These are phyloP conservation scores for Rutstroemia sp. DNA, from an alignment of 2,329 filamentous ascomycete genomes.

Conservation along the genomic window DNA sequence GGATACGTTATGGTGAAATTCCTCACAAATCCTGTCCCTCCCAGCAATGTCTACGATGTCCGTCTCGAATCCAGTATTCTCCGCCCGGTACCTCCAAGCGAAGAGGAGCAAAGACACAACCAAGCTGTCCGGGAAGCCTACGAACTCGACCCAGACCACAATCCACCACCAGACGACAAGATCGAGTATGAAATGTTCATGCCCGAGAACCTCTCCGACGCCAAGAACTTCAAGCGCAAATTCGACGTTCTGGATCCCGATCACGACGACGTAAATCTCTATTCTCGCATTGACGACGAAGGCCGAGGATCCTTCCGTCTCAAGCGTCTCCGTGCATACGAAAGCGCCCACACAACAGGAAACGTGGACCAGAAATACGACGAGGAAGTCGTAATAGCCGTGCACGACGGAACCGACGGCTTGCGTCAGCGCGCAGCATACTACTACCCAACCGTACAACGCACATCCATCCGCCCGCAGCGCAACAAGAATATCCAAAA, in stretches of 20 bases:
- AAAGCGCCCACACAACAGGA: constrained; percentile 51
- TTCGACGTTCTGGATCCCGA: constrained; percentile 52
- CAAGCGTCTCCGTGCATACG: constrained; percentile 55
- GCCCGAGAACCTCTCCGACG: constrained; percentile 39
- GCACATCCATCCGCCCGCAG: constrained; percentile 53
- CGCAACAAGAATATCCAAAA: constrained; percentile 56
- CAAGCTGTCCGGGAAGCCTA: constrained; percentile 44
- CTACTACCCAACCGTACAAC: constrained; percentile 63
- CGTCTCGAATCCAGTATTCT: constrained; percentile 56
- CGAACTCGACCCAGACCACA: constrained; percentile 47
- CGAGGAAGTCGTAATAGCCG: constrained; percentile 54
- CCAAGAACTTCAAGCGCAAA: constrained; percentile 50
- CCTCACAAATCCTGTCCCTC: constrained; percentile 53
- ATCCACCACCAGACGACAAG: constrained; percentile 48
- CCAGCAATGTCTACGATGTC: constrained; percentile 46
- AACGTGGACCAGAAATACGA: constrained; percentile 51
- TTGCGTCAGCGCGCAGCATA: constrained; percentile 50
- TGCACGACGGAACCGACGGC: constrained; percentile 46
- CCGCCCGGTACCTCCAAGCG: constrained; percentile 48
- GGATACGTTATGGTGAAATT: constrained; percentile 66
- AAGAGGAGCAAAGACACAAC: constrained; percentile 43
- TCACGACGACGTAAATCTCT: constrained; percentile 45
- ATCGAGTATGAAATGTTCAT: constrained; percentile 65
- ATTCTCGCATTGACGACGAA: constrained; percentile 42
- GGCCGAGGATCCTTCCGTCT: constrained; percentile 49